Conservation (phyloP, 2,329 filamentous ascomycete genomes). For the Penicillium nordicum region DNA sequence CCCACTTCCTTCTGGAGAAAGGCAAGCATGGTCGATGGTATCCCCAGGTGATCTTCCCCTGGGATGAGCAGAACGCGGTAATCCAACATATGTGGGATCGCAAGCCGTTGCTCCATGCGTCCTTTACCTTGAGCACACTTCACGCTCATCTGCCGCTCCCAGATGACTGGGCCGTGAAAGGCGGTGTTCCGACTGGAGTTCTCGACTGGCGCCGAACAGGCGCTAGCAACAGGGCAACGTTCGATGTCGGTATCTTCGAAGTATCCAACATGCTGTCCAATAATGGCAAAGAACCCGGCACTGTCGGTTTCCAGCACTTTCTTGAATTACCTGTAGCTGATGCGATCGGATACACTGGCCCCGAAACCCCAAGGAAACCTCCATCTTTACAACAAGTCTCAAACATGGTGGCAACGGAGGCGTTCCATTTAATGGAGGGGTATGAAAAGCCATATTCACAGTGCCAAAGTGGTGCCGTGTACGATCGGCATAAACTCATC, state of each 20-base stretch:
- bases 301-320: slow-evolving; percentile 47
- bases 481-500: slow-evolving; percentile 38
- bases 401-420: slow-evolving; percentile 28
- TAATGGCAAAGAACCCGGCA: slow-evolving; percentile 46
- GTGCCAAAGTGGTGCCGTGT: slow-evolving; percentile 33
- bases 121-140: slow-evolving; percentile 42
- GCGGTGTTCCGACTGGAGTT: slow-evolving; percentile 25
- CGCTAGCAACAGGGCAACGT: slow-evolving; percentile 37
- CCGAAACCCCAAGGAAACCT: slow-evolving; percentile 17
- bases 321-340: slow-evolving; percentile 47
- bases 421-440: slow-evolving; percentile 35
- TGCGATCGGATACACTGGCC: slow-evolving; percentile 23
- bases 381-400: slow-evolving; percentile 24
- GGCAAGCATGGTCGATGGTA: slow-evolving; percentile 40
- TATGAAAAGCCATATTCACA: slow-evolving; percentile 36
- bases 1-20: slow-evolving; percentile 45
- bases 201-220: slow-evolving; percentile 24
- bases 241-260: slow-evolving; percentile 47
- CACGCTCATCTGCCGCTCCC: slow-evolving; percentile 46
- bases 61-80: slow-evolving; percentile 38
- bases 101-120: slow-evolving; percentile 39
- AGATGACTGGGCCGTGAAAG: slow-evolving; percentile 32
- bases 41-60: slow-evolving; percentile 45
- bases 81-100: slow-evolving; percentile 43
- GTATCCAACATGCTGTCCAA: slow-evolving; percentile 49